These are phyloP conservation scores for Penicillium flavigenum DNA, from an alignment of 495 filamentous ascomycete species.

Conservation along the genomic window DNA sequence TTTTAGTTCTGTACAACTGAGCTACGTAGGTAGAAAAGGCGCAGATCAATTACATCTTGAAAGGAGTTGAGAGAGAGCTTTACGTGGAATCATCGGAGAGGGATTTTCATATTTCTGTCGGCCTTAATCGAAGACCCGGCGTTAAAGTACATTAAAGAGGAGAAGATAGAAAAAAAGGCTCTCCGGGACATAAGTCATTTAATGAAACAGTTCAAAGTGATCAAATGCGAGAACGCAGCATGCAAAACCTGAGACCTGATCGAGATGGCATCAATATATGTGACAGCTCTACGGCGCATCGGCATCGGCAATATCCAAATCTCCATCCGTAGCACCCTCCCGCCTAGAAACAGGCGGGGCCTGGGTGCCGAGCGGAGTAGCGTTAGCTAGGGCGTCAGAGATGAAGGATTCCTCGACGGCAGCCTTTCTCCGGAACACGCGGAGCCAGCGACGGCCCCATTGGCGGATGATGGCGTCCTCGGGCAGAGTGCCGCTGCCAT, in stretches of 20 bases:
- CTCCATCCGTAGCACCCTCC: slow-evolving; percentile 29
- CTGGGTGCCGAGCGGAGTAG: slow-evolving; percentile 39
- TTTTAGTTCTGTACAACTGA: background rate
- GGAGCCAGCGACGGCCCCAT: slow-evolving; percentile 85
- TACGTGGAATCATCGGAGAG: background rate
- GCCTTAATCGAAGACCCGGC: slow-evolving; percentile 1
- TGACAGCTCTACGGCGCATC: slow-evolving; percentile 21
- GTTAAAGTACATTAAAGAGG: slow-evolving; percentile 18
- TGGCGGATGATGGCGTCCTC: slow-evolving; percentile 66
- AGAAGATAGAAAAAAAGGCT: slow-evolving; percentile 1
- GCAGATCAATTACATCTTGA: background rate
- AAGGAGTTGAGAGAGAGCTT: background rate
- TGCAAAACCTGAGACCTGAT: background rate
- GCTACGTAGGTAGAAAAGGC: background rate
- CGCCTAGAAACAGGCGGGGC: slow-evolving; percentile 23
- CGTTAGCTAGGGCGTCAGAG: slow-evolving; percentile 39
- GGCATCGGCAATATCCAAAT: slow-evolving; percentile 34
- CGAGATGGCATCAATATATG: background rate
- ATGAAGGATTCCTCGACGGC: slow-evolving; percentile 77
- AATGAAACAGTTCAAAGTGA: slow-evolving; percentile 3
- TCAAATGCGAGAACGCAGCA: slow-evolving; percentile 1
- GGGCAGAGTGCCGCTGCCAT: slow-evolving; percentile 39
- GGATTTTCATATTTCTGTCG: background rate
- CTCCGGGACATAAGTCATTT: slow-evolving; percentile 12
- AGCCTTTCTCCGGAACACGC: slow-evolving; percentile 77